Conservation (phyloP, 2,329 filamentous ascomycete species). For the Botryotinia narcissicola region DNA sequence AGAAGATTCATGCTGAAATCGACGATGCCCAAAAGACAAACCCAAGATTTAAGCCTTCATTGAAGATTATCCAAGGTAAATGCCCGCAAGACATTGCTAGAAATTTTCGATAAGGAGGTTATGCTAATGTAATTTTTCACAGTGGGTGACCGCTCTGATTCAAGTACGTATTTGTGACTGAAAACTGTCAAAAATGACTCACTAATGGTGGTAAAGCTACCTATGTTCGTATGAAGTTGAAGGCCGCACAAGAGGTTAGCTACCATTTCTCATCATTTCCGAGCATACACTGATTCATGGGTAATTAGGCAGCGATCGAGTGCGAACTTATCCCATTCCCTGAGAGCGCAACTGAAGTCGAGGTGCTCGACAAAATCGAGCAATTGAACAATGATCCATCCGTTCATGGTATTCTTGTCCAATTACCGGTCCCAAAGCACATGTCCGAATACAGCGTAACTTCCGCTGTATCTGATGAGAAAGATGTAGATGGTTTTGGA, state of each 20-base stretch:
- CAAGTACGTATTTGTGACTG: slow-evolving; percentile 58
- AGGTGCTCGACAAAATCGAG: slow-evolving; percentile 80
- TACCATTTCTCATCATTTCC: slow-evolving; percentile 21
- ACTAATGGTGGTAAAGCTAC: slow-evolving; percentile 57
- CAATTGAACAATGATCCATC: slow-evolving; percentile 80
- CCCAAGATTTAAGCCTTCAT: slow-evolving; percentile 80
- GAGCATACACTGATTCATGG: slow-evolving; percentile 20
- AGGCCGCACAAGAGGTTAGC: slow-evolving; percentile 84
- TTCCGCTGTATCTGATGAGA: slow-evolving; percentile 85
- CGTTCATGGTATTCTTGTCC: slow-evolving; percentile 90
- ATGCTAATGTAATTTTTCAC: slow-evolving; percentile 28
- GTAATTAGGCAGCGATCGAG: slow-evolving; percentile 74
- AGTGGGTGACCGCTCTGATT: slow-evolving; percentile 94
- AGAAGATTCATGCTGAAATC: slow-evolving; percentile 77
- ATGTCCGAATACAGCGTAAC: slow-evolving; percentile 90
- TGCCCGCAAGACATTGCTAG: not conserved
- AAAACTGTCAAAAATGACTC: not conserved
- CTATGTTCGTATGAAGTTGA: slow-evolving; percentile 99
- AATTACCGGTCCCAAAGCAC: slow-evolving; percentile 84
- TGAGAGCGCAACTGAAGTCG: slow-evolving; percentile 75
- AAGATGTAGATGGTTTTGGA: slow-evolving; percentile 97
- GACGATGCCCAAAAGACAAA: slow-evolving; percentile 76
- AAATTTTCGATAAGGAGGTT: not conserved
- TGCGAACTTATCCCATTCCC: slow-evolving; percentile 85
- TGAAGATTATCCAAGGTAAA: slow-evolving; percentile 92